Percentiles rank a stretch among this genome's conserved stretches.
Conservation (phyloP, 192 early-diverging fungal genomes). For the Entomortierella chlamydospora region DNA sequence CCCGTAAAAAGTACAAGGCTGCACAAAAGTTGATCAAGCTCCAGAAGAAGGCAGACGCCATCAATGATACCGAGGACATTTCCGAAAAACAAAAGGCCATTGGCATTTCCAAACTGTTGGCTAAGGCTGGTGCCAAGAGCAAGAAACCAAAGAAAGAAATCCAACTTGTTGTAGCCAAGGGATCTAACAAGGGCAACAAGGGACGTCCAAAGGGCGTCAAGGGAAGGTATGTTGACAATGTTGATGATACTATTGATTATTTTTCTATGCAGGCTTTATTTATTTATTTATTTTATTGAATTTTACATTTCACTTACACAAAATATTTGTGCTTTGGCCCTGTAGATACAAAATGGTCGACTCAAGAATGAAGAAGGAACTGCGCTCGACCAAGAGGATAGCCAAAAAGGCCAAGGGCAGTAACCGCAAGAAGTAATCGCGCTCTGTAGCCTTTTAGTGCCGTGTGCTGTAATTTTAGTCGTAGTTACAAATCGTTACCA, state of each 20-base stretch:
- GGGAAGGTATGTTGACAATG: slow-evolving; percentile 76
- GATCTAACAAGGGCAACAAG: slow-evolving; percentile 81
- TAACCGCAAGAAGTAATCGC: slow-evolving; percentile 56
- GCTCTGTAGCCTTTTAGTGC: too few relatives aligned
- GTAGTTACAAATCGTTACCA: not conserved
- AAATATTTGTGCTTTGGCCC: not conserved
- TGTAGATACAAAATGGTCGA: slow-evolving; percentile 91
- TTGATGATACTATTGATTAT: slow-evolving; percentile 4
- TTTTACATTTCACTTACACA: not conserved
- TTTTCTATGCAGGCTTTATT: not conserved
- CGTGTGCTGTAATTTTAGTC: slow-evolving; percentile 1
- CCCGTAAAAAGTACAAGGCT: slow-evolving; percentile 85
- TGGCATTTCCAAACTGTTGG: slow-evolving; percentile 83
- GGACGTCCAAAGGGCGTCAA: slow-evolving; percentile 98
- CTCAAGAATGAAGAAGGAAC: slow-evolving; percentile 95
- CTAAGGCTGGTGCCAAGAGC: slow-evolving; percentile 76
- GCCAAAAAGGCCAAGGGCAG: slow-evolving; percentile 71
- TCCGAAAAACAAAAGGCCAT: slow-evolving; percentile 89
- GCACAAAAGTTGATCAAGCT: slow-evolving; percentile 81
- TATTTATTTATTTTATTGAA: not conserved
- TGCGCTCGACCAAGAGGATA: slow-evolving; percentile 83
- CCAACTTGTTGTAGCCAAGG: slow-evolving; percentile 92
- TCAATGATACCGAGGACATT: slow-evolving; percentile 90
- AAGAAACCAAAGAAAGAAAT: slow-evolving; percentile 85
- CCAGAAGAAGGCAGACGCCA: slow-evolving; percentile 88